Evolutionary conservation across 257 asterid species (phyloP).

Genomic region (Agastache rugosa): DNA sequence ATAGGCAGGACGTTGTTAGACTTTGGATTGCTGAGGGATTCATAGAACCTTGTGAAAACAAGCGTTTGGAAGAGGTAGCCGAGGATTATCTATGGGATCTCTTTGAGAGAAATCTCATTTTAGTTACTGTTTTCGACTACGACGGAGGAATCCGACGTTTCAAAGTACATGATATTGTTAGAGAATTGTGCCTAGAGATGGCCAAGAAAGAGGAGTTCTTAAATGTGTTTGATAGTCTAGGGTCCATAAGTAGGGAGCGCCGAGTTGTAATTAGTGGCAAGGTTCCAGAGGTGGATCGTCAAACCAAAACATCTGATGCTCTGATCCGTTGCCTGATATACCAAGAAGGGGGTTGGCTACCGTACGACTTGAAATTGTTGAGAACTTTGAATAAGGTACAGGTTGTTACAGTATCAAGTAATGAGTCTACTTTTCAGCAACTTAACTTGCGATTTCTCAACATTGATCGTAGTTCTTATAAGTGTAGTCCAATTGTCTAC

Average conservation of each 20-base stretch:
- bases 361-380: background rate
- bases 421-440: background rate
- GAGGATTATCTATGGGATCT: too few relatives aligned
- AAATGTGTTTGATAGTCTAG: background rate
- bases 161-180: background rate
- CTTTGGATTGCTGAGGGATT: conserved; percentile 9
- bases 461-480: too few relatives aligned
- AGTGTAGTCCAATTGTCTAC: background rate
- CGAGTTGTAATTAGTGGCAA: background rate
- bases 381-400: too few relatives aligned
- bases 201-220: background rate
- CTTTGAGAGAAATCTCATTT: background rate
- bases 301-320: background rate
- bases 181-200: too few relatives aligned
- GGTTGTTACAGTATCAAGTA: background rate
- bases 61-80: too few relatives aligned
- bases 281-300: too few relatives aligned
- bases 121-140: too few relatives aligned
- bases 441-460: too few relatives aligned
- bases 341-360: background rate
- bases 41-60: background rate
- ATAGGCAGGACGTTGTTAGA: background rate
- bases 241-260: background rate
- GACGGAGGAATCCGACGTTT: background rate
- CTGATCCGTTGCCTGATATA: background rate